Evolutionary conservation across 1,284 basidiomycete species (phyloP).

Genomic region (Bondarzewia mesenterica): DNA sequence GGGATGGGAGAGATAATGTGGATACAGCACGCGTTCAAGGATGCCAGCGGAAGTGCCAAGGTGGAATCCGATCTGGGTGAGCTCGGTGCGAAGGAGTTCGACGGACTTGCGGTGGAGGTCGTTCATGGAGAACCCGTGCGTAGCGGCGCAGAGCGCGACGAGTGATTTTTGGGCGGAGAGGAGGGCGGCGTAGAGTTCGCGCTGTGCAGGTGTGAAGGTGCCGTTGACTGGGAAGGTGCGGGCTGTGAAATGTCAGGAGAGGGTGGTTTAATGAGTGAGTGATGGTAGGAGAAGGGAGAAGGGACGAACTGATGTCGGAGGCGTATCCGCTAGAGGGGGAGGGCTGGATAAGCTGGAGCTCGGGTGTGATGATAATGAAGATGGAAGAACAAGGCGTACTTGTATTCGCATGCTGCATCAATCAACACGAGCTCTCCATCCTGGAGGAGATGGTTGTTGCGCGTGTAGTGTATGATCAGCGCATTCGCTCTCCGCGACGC

Average conservation of each 20-base stretch:
- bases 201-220: slow-evolving; percentile 72
- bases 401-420: slow-evolving; percentile 87
- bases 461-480: slow-evolving; percentile 87
- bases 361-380: background rate
- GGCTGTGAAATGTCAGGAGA: slow-evolving; percentile 34
- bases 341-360: slow-evolving; percentile 14
- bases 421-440: slow-evolving; percentile 77
- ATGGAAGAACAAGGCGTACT: slow-evolving; percentile 48
- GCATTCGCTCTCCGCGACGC: slow-evolving; percentile 65
- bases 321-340: slow-evolving; percentile 72
- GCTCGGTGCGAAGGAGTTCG: slow-evolving; percentile 61
- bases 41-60: slow-evolving; percentile 43
- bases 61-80: slow-evolving; percentile 79
- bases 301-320: slow-evolving; percentile 80
- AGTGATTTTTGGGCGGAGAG: slow-evolving; percentile 71
- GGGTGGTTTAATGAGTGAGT: background rate
- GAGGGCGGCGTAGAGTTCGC: slow-evolving; percentile 82
- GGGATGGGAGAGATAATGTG: slow-evolving; percentile 83
- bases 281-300: background rate
- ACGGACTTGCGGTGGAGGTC: slow-evolving; percentile 79
- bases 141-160: slow-evolving; percentile 53
- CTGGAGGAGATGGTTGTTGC: slow-evolving; percentile 74
- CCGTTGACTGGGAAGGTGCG: slow-evolving; percentile 88
- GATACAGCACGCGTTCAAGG: slow-evolving; percentile 74
- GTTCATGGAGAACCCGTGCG: slow-evolving; percentile 50